These are phyloP conservation scores for Echria macrotheca DNA, from an alignment of 495 filamentous ascomycete species.

Conservation along the genomic window DNA sequence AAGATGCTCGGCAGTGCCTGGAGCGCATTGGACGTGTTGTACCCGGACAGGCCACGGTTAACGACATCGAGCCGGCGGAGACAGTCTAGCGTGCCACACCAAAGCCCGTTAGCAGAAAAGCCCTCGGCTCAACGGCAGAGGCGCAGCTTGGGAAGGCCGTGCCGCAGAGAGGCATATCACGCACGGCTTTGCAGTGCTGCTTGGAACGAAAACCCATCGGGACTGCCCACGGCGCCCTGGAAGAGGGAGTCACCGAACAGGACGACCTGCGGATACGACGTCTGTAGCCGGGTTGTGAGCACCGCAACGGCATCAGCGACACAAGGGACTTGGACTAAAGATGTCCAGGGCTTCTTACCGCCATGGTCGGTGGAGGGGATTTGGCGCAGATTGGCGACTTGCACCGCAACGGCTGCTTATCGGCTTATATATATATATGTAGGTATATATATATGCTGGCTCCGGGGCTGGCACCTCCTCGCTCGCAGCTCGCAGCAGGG, in stretches of 20 bases:
- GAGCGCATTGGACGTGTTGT: conserved; percentile 44
- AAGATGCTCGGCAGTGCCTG: conserved; percentile 38
- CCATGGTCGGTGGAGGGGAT: conserved; percentile 17
- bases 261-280: conserved; percentile 57
- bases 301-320: conserved; percentile 12
- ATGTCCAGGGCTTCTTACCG: conserved; percentile 14
- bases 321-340: background rate
- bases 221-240: conserved; percentile 52
- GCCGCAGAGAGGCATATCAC: conserved; percentile 10
- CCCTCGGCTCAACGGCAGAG: background rate
- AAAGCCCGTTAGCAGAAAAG: conserved; percentile 2
- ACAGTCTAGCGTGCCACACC: no score
- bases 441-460: no score
- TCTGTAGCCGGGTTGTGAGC: conserved; percentile 20
- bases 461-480: no score
- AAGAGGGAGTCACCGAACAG: conserved; percentile 82
- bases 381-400: background rate
- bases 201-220: conserved; percentile 63
- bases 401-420: background rate
- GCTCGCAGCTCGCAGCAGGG: background rate
- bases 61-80: conserved; percentile 43
- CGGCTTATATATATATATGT: background rate
- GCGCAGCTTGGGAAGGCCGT: background rate
- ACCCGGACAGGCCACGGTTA: conserved; percentile 47
- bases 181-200: conserved; percentile 66